phyloP scores from a whole-genome alignment of 345 rosid species.

The Dipteronia dyeriana region DNA sequence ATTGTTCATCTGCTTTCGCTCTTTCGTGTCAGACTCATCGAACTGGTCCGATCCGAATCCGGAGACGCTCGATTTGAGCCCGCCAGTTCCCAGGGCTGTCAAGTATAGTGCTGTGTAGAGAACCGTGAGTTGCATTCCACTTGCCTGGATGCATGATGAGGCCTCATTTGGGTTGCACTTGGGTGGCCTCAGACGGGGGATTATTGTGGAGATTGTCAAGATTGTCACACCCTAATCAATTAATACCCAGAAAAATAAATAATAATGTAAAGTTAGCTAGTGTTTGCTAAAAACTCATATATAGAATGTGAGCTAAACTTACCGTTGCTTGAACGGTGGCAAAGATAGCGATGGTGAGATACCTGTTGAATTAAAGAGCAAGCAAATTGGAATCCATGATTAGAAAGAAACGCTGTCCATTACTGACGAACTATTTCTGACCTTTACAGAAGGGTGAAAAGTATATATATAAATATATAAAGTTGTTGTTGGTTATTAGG shows the following conservation, averaged over 20 bases:
- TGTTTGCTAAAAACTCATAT: not conserved
- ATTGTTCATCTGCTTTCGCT: conserved; percentile 60
- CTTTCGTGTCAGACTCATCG: conserved; percentile 67
- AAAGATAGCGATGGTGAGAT: conserved; percentile 82
- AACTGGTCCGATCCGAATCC: conserved; percentile 98
- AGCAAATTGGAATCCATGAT: not conserved
- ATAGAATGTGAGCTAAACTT: conserved; percentile 13
- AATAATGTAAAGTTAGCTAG: too few species aligned
- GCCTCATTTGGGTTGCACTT: conserved; percentile 43
- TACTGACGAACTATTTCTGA: too few species aligned
- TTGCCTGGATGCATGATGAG: conserved; percentile 60
- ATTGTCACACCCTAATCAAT: conserved; percentile 69
- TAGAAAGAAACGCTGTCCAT: not conserved
- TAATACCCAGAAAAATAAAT: not conserved
- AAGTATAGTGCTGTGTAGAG: conserved; percentile 79
- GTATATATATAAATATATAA: not conserved
- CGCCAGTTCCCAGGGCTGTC: conserved; percentile 91
- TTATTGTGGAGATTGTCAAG: conserved; percentile 75
- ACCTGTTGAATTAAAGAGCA: conserved; percentile 41
- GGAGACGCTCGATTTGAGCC: conserved; percentile 91
- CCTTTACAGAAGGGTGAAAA: not conserved
- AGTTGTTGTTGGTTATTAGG: not conserved
- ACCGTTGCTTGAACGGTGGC: conserved; percentile 84
- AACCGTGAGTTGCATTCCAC: conserved; percentile 55
- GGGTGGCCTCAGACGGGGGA: conserved; percentile 85